Evolutionary conservation across 2,329 filamentous ascomycete genomes (phyloP), one percentile per base, ranked within the genome.

Genomic region (Aureobasidium lini): DNA sequence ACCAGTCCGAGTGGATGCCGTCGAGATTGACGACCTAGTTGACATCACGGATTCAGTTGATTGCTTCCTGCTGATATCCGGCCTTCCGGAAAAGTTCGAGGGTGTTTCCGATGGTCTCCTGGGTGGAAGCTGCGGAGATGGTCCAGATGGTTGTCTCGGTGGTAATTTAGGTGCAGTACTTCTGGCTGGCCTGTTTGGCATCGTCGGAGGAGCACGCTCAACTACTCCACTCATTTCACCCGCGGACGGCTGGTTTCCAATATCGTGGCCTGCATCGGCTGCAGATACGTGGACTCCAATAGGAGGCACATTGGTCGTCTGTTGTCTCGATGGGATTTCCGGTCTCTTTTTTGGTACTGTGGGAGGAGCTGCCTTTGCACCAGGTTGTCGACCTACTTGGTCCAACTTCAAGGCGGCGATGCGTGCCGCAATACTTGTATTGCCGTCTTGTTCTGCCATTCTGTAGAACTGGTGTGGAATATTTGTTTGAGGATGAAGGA

Each of bases 41-140:
- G 82, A 84, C 15, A 78, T 77, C 46, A 79, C 72, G 1, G 81
- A 84, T 52, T 83, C 82, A 29, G 68, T 67, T 0, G 79, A 81
- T 7, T 66, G 70, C 61, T 71, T 71, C 42, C 76, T 71, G 40
- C 66, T 69, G 8, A 63, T 65, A 1, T 65, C 66, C 36, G 67
- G 60, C 28, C 49, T 46, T 8, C 13, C 16, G 47, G 61, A 47
- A 6, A 34, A 6, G 16, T 59, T 49, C 64, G 39, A 57, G 11
- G 60, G 44, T 16, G 50, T 48, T 18, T 52, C 60, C 29, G 60
- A 61, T 13, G 62, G 58, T 43, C 54, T 60, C 3, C 62, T 48
- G 29, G 60, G 42, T 31, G 60, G 56, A 4, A 61, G 23, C 61
- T 53, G 67, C 53, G 60, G 68, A 23, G 43, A 70, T 57, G 68